Percentiles rank a stretch among this genome's conserved stretches.
phyloP scores from a whole-genome alignment of 768 basidiomycete genomes.

The Coprinopsis strossmayeri region DNA sequence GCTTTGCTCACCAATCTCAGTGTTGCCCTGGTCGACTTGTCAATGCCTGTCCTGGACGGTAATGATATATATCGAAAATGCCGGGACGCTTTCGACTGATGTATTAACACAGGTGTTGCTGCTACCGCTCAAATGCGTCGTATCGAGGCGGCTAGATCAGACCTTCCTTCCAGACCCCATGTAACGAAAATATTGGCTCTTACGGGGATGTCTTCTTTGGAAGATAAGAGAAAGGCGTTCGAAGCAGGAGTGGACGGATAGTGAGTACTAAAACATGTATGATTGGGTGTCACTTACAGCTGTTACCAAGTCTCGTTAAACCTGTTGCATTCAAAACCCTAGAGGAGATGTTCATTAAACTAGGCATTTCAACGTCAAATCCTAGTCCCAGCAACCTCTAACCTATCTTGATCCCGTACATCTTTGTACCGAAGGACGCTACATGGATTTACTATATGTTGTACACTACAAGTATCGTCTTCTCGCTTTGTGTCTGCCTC shows the following conservation, averaged over 20 bases:
- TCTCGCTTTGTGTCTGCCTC: too few relatives aligned
- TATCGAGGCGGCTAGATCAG: conserved; percentile 41
- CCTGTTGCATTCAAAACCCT: conserved; percentile 93
- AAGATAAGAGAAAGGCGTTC: conserved; percentile 88
- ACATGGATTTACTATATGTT: too few relatives aligned
- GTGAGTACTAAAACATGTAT: conserved; percentile 43
- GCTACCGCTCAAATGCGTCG: conserved; percentile 80
- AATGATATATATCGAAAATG: not conserved
- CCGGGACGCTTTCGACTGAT: not conserved
- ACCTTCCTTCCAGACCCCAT: conserved; percentile 18
- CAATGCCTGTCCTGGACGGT: conserved; percentile 94
- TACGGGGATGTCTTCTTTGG: conserved; percentile 89
- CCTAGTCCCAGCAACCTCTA: too few relatives aligned
- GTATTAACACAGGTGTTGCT: conserved; percentile 52
- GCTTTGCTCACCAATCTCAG: conserved; percentile 35
- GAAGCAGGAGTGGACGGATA: conserved; percentile 94
- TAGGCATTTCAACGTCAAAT: conserved; percentile 37
- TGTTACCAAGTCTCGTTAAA: conserved; percentile 68
- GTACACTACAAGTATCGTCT: too few relatives aligned
- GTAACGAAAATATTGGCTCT: conserved; percentile 71
- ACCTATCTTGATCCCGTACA: too few relatives aligned
- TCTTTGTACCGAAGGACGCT: too few relatives aligned
- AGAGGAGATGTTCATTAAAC: conserved; percentile 74
- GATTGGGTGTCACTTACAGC: not conserved
- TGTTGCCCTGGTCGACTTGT: conserved; percentile 81